phyloP scores from a whole-genome alignment of 148 eudicot genomes.

The Rhododendron henanense region DNA sequence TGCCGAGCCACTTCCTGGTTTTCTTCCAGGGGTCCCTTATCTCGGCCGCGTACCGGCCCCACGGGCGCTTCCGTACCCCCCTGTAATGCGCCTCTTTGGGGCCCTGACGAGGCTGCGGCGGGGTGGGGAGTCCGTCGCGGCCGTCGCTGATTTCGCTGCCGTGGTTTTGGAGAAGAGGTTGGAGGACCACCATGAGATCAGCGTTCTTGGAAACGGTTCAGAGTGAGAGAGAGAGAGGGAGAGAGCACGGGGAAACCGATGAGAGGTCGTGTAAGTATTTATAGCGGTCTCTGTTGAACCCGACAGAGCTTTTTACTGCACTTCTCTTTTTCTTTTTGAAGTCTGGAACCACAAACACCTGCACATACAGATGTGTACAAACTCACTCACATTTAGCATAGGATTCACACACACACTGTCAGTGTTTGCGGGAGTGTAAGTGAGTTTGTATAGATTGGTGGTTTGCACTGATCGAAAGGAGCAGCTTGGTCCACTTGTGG shows the following conservation, averaged over 20 bases:
- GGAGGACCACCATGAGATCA: neutral
- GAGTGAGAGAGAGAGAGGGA: neutral
- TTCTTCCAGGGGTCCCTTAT: conserved; percentile 11
- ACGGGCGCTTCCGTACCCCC: conserved; percentile 9
- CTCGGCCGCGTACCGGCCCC: conserved; percentile 15
- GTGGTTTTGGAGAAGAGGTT: neutral
- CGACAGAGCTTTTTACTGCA: neutral
- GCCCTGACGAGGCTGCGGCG: neutral
- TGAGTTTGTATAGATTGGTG: too few species aligned
- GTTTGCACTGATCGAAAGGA: too few species aligned
- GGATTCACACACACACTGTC: too few species aligned
- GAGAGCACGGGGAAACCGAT: too few species aligned
- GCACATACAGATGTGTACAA: too few species aligned
- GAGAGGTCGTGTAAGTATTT: neutral
- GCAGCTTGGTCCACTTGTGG: too few species aligned
- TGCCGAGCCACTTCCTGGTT: conserved; percentile 11
- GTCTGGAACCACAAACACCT: too few species aligned
- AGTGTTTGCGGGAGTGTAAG: too few species aligned
- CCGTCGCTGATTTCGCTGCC: neutral
- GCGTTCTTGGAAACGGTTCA: neutral
- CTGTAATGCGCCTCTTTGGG: neutral
- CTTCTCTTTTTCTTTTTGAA: too few species aligned
- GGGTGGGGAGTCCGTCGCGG: neutral
- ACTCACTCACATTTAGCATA: too few species aligned
- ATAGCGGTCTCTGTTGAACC: conserved; percentile 8